A percentile compares a stretch with the other conserved stretches of the same genome.
These are phyloP conservation scores for Xylaria sp. DNA, from an alignment of 2,329 filamentous ascomycete genomes.

Conservation along the genomic window DNA sequence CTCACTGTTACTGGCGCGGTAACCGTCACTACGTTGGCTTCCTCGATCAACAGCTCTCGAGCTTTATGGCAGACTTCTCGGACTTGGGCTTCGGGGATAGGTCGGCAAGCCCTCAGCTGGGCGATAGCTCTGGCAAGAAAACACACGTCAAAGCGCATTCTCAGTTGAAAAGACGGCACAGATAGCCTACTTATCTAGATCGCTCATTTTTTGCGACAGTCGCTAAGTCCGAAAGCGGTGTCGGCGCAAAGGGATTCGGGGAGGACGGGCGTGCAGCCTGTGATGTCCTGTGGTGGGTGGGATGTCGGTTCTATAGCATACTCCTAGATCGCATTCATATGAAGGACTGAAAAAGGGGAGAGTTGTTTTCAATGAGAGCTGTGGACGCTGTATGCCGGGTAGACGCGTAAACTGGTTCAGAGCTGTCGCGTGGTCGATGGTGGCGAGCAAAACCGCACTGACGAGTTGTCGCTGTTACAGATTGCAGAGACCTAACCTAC, in stretches of 20 bases:
- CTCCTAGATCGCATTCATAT: background rate
- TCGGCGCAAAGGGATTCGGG: constrained; percentile 13
- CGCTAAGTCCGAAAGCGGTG: constrained; percentile 1
- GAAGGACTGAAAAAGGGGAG: background rate
- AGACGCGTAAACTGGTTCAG: background rate
- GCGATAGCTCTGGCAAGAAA: constrained; percentile 76
- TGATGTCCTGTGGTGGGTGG: background rate
- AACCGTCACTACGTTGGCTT: constrained; percentile 95
- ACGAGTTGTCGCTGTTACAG: background rate
- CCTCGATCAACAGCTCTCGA: constrained; percentile 92
- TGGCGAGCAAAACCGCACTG: background rate
- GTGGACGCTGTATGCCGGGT: background rate
- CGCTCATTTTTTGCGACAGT: constrained; percentile 69
- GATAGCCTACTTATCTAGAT: constrained; percentile 79
- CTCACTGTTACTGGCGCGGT: constrained; percentile 90
- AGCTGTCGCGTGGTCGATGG: background rate
- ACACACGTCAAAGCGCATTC: constrained; percentile 25
- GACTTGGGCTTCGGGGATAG: constrained; percentile 94
- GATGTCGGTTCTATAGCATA: constrained; percentile 28
- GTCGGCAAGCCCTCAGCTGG: constrained; percentile 92
- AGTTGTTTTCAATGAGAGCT: no score
- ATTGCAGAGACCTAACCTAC: background rate
- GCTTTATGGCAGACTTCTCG: constrained; percentile 98
- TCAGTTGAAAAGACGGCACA: background rate
- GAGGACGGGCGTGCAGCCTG: constrained; percentile 13